Evolutionary conservation across 139 green algal species (phyloP).

Genomic region (Mesotaenium endlicherianum): DNA sequence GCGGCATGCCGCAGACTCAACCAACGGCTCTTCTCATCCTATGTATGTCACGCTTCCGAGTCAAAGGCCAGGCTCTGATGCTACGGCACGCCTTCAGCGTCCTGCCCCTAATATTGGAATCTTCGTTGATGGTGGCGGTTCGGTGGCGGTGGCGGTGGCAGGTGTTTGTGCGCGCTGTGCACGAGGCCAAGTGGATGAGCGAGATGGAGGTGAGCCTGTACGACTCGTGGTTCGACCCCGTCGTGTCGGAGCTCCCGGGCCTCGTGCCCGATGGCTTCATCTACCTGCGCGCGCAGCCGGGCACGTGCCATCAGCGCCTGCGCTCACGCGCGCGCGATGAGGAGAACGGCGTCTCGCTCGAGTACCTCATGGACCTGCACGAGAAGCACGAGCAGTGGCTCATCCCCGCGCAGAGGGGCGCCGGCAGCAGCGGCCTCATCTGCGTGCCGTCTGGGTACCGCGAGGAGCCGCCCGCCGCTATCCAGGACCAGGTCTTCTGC

Average conservation of each 20-base stretch:
- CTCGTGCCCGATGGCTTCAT: slow-evolving; percentile 93
- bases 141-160: too few relatives aligned
- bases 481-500: slow-evolving; percentile 27
- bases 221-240: slow-evolving; percentile 70
- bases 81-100: too few relatives aligned
- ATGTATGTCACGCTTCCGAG: too few relatives aligned
- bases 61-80: too few relatives aligned
- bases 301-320: slow-evolving; percentile 77
- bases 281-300: slow-evolving; percentile 77
- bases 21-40: too few relatives aligned
- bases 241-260: slow-evolving; percentile 54
- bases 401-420: slow-evolving; percentile 49
- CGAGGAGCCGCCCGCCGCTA: slow-evolving; percentile 37
- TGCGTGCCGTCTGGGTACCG: too few relatives aligned
- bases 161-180: slow-evolving; percentile 90
- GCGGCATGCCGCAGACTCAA: too few relatives aligned
- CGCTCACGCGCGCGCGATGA: slow-evolving; percentile 38
- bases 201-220: slow-evolving; percentile 89
- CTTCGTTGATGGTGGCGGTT: too few relatives aligned
- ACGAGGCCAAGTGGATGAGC: slow-evolving; percentile 73
- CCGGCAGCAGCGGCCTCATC: background rate
- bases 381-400: slow-evolving; percentile 90
- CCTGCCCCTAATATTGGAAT: too few relatives aligned
- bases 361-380: slow-evolving; percentile 85
- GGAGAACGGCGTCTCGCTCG: slow-evolving; percentile 54